A percentile compares a stretch with the other conserved stretches of the same genome.
phyloP scores from a whole-genome alignment of 192 early-diverging fungal species.

The Gonapodya prolifera region DNA sequence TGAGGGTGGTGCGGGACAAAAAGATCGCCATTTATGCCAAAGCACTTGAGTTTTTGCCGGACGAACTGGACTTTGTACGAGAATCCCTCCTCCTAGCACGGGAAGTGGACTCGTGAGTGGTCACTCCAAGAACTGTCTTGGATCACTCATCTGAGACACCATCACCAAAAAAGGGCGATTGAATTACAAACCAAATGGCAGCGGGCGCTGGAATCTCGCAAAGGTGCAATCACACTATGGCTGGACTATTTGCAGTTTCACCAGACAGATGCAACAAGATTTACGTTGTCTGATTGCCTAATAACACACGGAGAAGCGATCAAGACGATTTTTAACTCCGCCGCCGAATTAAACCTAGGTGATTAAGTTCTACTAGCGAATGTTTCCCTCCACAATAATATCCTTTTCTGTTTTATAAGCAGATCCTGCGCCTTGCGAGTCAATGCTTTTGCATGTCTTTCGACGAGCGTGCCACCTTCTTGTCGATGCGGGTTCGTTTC shows the following conservation, averaged over 20 bases:
- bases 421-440: not conserved
- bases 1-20: not conserved
- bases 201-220: not conserved
- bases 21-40: not conserved
- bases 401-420: too few relatives aligned
- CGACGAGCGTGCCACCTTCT: not conserved
- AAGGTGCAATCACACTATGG: not conserved
- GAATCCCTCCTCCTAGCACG: not conserved
- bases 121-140: not conserved
- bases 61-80: not conserved
- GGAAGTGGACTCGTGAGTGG: not conserved
- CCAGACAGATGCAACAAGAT: not conserved
- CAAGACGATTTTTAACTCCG: too few relatives aligned
- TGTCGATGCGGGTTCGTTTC: not conserved
- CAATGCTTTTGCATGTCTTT: not conserved
- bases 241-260: not conserved
- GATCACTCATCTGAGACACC: not conserved
- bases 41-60: not conserved
- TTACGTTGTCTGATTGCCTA: not conserved
- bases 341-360: too few relatives aligned
- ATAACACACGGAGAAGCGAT: not conserved
- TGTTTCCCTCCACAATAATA: too few relatives aligned
- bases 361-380: not conserved
- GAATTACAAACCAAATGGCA: not conserved
- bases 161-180: not conserved